Base-by-base conservation (phyloP, 768 basidiomycete species). In the Porpolomopsis calyptriformis region DNA sequence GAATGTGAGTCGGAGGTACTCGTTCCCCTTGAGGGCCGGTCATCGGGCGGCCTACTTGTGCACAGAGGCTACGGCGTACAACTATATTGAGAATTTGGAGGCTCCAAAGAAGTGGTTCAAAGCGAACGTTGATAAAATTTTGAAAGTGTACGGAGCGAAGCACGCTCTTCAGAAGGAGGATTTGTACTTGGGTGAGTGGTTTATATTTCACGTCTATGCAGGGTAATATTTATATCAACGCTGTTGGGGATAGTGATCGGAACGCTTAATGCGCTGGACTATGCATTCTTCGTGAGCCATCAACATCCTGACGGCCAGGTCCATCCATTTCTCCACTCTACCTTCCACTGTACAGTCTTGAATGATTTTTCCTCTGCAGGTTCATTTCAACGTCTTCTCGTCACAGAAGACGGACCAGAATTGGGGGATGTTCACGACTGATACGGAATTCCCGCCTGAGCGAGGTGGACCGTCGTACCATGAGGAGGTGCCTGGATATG, bases 211-310 rank as follows among this genome's bases (percentile, higher is more conserved):
- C n/a, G n/a, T n/a, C n/a, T n/a, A n/a, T n/a, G n/a, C n/a, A n/a
- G n/a, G n/a, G n/a, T n/a, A n/a, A n/a, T n/a, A n/a, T n/a, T n/a
- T n/a, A n/a, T n/a, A n/a, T n/a, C n/a, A n/a, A n/a, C n/a, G n/a
- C n/a, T n/a, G n/a, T n/a, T n/a, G n/a, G n/a, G n/a, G n/a, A 33
- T 36, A 72, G 73, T 87, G 19, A 76, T 88, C 25, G 87, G 87
- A 3, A 72, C 81, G 0, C 67, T 91, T 3, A 74, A 77, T 39
- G 73, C 86, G 5, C 71, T 77, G 0, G 80, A 84, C 46, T 84
- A 85, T 60, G 86, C 77, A 0, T 62, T 85, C 20, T 80, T 87
- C 51, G 85, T 88, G 29, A 82, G 82, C 53, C 81, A 86, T 45
- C 67, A 68, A 48, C 82, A 85, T 60, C 74, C 71, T 1, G 73